Conservation (phyloP, 2,329 filamentous ascomycete genomes). For the Aspergillus fructus region DNA sequence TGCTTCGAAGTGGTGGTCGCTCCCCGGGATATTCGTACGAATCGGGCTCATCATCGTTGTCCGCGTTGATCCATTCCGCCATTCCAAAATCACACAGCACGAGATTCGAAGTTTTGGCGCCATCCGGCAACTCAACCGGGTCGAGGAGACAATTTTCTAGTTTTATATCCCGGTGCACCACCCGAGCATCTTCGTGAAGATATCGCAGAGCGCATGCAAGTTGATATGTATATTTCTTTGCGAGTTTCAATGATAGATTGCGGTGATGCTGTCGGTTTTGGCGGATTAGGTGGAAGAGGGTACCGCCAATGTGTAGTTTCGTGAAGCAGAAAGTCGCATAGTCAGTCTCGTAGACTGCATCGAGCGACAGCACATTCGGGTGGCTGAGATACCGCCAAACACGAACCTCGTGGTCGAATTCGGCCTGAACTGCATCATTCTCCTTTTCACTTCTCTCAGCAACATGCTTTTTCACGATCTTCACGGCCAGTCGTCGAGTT, state of each 20-base stretch:
- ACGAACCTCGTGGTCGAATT: constrained; percentile 68
- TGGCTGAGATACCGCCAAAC: constrained; percentile 67
- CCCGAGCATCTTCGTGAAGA: constrained; percentile 64
- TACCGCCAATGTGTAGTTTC: constrained; percentile 62
- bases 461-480: constrained; percentile 64
- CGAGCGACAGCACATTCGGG: constrained; percentile 60
- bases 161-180: constrained; percentile 68
- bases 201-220: constrained; percentile 65
- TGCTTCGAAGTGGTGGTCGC: constrained; percentile 49
- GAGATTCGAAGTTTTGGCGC: constrained; percentile 54
- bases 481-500: constrained; percentile 59
- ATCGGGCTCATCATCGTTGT: constrained; percentile 52
- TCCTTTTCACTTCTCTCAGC: constrained; percentile 56
- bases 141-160: constrained; percentile 68
- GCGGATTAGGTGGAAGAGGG: constrained; percentile 62
- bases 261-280: constrained; percentile 45
- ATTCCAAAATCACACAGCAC: constrained; percentile 69
- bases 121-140: constrained; percentile 49
- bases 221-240: constrained; percentile 62
- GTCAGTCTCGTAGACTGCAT: constrained; percentile 65
- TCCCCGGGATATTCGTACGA: constrained; percentile 48
- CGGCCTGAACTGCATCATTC: constrained; percentile 64
- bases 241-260: constrained; percentile 53
- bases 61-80: constrained; percentile 63
- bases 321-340: constrained; percentile 71